phyloP scores from a whole-genome alignment of 2,329 filamentous ascomycete species.

The Fusarium anthophilum region DNA sequence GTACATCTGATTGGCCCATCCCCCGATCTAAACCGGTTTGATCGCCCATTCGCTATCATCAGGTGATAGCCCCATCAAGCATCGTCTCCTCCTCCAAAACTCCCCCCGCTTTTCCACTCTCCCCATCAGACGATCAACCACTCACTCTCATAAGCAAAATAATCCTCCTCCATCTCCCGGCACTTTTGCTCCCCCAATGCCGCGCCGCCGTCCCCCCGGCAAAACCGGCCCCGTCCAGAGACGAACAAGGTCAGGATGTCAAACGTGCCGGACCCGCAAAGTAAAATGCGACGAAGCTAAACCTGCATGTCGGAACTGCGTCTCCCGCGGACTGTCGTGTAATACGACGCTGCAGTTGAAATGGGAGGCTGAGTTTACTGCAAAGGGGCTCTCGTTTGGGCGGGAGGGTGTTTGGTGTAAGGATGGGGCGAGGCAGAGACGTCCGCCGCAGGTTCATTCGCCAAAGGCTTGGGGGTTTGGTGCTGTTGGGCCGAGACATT shows the following conservation, averaged over 20 bases:
- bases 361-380: constrained; percentile 44
- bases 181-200: constrained; percentile 8
- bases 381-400: constrained; percentile 42
- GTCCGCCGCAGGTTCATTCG: background rate
- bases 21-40: background rate
- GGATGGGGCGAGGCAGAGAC: background rate
- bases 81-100: background rate
- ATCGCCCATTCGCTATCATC: background rate
- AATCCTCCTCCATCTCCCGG: background rate
- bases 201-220: constrained; percentile 28
- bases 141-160: background rate
- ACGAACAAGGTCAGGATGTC: constrained; percentile 36
- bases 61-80: constrained; percentile 13
- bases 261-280: constrained; percentile 38
- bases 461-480: background rate
- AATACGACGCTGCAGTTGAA: constrained; percentile 34
- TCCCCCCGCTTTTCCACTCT: constrained; percentile 27
- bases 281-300: constrained; percentile 39
- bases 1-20: background rate
- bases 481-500: constrained; percentile 15
- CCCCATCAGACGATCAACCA: background rate
- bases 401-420: constrained; percentile 45
- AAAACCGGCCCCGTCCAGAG: constrained; percentile 21
- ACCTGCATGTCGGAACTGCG: constrained; percentile 32
- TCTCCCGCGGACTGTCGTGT: constrained; percentile 21